Percentiles rank a stretch among this genome's conserved stretches.
Conservation (phyloP, 768 basidiomycete genomes). For the Ephemerocybe angulata region DNA sequence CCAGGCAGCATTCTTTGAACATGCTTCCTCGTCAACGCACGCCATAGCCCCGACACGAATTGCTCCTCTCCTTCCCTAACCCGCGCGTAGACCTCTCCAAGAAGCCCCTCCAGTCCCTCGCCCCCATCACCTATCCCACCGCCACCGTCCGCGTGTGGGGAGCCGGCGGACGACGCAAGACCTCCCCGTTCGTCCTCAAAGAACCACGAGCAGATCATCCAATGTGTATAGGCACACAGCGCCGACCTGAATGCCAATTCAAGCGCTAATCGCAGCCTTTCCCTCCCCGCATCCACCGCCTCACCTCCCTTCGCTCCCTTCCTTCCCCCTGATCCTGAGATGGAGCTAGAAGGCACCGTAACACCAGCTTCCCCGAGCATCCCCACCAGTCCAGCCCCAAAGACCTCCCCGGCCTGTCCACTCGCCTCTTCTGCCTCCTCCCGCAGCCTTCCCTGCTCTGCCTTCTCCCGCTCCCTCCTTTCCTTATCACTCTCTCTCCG, state of each 20-base stretch:
- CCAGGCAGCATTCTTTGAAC: constrained; percentile 36
- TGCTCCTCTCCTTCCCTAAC: constrained; percentile 48
- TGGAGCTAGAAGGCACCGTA: not conserved
- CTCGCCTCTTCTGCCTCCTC: constrained; percentile 25
- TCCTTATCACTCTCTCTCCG: too few relatives aligned
- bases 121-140: constrained; percentile 24
- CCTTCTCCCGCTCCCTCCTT: not conserved
- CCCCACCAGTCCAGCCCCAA: constrained; percentile 37
- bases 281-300: constrained; percentile 31
- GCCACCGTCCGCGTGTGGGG: not conserved
- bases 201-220: constrained; percentile 50
- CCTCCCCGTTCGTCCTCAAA: constrained; percentile 36
- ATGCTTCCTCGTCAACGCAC: constrained; percentile 49
- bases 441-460: not conserved
- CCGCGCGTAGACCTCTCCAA: constrained; percentile 36
- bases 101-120: constrained; percentile 43
- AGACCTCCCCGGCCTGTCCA: constrained; percentile 26
- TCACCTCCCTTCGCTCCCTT: not conserved
- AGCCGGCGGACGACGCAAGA: not conserved
- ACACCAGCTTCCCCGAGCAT: constrained; percentile 28
- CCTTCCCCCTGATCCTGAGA: not conserved
- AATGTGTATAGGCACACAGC: constrained; percentile 44
- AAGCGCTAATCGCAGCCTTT: constrained; percentile 31
- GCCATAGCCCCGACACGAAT: constrained; percentile 52
- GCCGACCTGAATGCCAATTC: constrained; percentile 45